These are phyloP conservation scores for Citrus australasica DNA, from an alignment of 345 rosid species.

Conservation along the genomic window DNA sequence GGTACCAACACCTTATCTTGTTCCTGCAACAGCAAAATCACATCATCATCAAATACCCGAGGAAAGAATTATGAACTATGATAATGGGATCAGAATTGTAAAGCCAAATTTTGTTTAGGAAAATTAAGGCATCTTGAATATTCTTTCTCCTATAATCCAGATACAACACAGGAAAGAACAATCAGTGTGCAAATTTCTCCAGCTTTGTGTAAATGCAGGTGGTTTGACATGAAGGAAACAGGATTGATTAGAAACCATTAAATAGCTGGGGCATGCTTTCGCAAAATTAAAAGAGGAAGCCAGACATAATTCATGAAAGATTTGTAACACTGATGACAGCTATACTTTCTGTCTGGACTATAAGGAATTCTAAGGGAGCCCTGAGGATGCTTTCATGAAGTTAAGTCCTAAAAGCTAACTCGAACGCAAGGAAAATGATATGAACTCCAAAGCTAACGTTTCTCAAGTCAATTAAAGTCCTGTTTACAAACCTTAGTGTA, in stretches of 20 bases:
- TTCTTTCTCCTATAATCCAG: not conserved
- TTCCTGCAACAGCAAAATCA: conserved; percentile 36
- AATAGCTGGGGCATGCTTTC: not conserved
- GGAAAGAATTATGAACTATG: not conserved
- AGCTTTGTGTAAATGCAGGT: not conserved
- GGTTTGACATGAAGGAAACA: not conserved
- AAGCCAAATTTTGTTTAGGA: not conserved
- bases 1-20: conserved; percentile 33
- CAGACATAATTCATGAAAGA: not conserved
- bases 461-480: not conserved
- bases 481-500: not conserved
- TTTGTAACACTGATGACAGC: not conserved
- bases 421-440: too few relatives aligned
- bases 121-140: not conserved
- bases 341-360: not conserved
- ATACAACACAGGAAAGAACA: not conserved
- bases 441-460: not conserved
- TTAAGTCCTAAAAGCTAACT: not conserved
- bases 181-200: not conserved
- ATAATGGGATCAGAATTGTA: not conserved
- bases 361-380: not conserved
- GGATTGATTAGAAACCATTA: not conserved
- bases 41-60: conserved; percentile 4
- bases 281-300: not conserved
- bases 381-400: not conserved